Base-by-base conservation (phyloP, 208 protist genomes). In the Angomonas deanei region DNA sequence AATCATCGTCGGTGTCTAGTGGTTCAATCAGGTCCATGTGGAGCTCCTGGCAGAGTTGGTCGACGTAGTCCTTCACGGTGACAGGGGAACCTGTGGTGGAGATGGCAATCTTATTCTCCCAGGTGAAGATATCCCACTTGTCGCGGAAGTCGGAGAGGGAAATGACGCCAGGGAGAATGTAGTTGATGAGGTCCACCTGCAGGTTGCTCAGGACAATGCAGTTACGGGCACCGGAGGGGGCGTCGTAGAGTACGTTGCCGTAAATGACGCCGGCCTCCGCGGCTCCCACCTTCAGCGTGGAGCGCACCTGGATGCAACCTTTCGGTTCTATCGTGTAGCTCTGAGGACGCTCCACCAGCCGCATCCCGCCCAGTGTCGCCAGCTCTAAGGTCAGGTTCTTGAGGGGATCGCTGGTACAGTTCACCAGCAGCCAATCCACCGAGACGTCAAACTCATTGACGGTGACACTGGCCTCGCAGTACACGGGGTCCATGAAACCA, bases 61-160 rank as follows among this genome's bases (percentile, higher is more conserved):
- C 61, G 32, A 99, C 71, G 69, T 97, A 99, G 56, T 90, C 79
- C 6, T 83, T 57, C 5, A 99, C 39, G 52, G 75, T 69, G 34
- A 80, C 73, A 49, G 91, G 88, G 27, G 78, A 74, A 2, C 50
- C 50, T 15, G 19, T 56, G 15, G 95, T 97, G n/a, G 86, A 86
- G 1, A 98, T 85, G 39, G 76, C 75, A 8, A 99, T 89, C 67
- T 98, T 98, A 82, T 99, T 99, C 82, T 99, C 98, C 98, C 98
- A 99, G 71, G 98, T 97, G 65, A 99, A 99, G 74, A 97, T 94
- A 32, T 93, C 76, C 98, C 98, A 99, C 96, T 99, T 99, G 23
- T 75, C 72, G 31, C 98, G 88, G 84, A 99, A 99, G 47, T 96
- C 78, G 1, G 78, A 53, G 26, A 97, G 72, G 6, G 78, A 58